Evolutionary conservation across 2,329 filamentous ascomycete genomes (phyloP).

Genomic region (Penicillium sp.): DNA sequence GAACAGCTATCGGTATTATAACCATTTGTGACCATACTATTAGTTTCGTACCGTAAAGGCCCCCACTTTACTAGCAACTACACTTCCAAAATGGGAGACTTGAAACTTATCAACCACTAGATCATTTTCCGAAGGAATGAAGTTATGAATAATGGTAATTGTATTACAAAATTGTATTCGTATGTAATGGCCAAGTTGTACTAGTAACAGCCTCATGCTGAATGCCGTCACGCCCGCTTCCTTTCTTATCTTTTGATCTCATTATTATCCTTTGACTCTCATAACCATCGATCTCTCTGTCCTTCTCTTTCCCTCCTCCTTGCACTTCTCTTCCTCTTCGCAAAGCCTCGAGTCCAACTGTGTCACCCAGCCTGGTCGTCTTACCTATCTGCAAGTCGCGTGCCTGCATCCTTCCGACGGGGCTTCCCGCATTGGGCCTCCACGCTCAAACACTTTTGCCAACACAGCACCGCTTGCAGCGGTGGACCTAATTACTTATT

Average conservation of each 20-base stretch:
- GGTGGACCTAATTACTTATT: constrained; percentile 18
- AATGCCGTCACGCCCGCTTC: constrained; percentile 18
- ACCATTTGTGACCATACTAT: background rate
- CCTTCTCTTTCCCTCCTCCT: background rate
- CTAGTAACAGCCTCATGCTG: constrained; percentile 4
- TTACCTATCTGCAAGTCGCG: constrained; percentile 24
- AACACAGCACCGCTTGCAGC: constrained; percentile 23
- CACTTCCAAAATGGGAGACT: background rate
- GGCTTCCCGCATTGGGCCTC: constrained; percentile 25
- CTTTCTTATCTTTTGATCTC: constrained; percentile 22
- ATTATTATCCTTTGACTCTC: constrained; percentile 11
- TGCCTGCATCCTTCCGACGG: constrained; percentile 28
- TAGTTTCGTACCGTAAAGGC: background rate
- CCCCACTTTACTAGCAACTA: too few species aligned
- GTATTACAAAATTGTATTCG: background rate
- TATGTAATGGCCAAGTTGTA: constrained; percentile 13
- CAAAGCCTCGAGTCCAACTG: background rate
- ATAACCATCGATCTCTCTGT: background rate
- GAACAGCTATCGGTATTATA: background rate
- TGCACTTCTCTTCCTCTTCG: background rate
- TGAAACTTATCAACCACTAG: background rate
- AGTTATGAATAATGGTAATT: constrained; percentile 2
- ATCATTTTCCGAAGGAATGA: too few species aligned
- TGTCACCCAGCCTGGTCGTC: background rate
- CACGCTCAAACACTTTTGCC: constrained; percentile 23